Conservation (phyloP, 2,329 filamentous ascomycete species). For the Herpotrichia juniperi region DNA sequence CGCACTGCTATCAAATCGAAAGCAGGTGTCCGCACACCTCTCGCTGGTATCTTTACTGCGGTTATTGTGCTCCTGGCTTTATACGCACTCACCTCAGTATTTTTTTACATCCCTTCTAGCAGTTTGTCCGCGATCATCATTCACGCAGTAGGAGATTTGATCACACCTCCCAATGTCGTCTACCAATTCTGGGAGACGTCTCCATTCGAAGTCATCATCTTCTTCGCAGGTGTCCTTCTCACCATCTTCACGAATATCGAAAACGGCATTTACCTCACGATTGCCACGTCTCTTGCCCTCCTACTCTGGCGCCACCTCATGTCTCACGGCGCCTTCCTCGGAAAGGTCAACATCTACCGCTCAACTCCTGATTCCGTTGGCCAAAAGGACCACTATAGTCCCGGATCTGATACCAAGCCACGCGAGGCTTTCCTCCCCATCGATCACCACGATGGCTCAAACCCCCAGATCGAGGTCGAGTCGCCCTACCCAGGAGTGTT, state of each 20-base stretch:
- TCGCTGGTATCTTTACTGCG: slow-evolving; percentile 88
- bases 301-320: slow-evolving; percentile 85
- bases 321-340: slow-evolving; percentile 77
- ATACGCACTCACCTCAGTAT: slow-evolving; percentile 84
- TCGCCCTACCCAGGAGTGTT: slow-evolving; percentile 90
- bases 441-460: slow-evolving; percentile 86
- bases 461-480: slow-evolving; percentile 79
- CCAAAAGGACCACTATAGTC: slow-evolving; percentile 44
- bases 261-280: slow-evolving; percentile 88
- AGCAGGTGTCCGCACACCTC: slow-evolving; percentile 88
- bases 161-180: slow-evolving; percentile 87
- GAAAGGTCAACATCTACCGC: slow-evolving; percentile 79
- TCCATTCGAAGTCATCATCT: slow-evolving; percentile 87
- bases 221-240: slow-evolving; percentile 89
- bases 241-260: slow-evolving; percentile 90
- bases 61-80: slow-evolving; percentile 85
- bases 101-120: slow-evolving; percentile 90
- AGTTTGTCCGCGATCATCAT: slow-evolving; percentile 89
- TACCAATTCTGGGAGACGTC: slow-evolving; percentile 97
- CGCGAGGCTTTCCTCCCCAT: slow-evolving; percentile 67
- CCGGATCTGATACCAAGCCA: slow-evolving; percentile 28
- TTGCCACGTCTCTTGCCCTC: slow-evolving; percentile 76
- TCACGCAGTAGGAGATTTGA: slow-evolving; percentile 90
- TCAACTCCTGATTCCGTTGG: slow-evolving; percentile 3
- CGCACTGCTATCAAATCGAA: slow-evolving; percentile 97